Conservation (phyloP, 176 grass and related monocot species). For the Carex scoparia region DNA sequence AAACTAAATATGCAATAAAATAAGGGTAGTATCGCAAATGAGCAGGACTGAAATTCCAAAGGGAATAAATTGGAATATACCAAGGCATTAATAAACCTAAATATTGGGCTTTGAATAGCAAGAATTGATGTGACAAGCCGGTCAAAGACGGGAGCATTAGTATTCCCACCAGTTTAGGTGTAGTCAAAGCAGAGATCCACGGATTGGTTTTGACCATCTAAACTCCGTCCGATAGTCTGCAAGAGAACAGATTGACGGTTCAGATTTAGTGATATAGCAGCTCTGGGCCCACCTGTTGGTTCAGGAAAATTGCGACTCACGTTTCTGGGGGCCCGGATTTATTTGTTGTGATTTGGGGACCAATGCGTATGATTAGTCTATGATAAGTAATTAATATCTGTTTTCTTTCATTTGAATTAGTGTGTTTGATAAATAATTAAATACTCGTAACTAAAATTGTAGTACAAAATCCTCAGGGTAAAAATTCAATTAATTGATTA, state of each 20-base stretch:
- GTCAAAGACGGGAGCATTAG: constrained; percentile 38
- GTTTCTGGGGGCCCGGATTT: not conserved
- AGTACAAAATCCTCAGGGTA: not conserved
- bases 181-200: constrained; percentile 30
- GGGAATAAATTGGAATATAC: not conserved
- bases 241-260: not conserved
- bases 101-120: not conserved
- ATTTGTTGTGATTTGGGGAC: not conserved
- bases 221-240: not conserved
- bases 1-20: not conserved
- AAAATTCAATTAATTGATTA: not conserved
- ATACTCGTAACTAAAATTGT: not conserved
- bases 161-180: constrained; percentile 31
- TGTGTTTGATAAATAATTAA: not conserved
- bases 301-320: constrained; percentile 12
- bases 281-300: constrained; percentile 11
- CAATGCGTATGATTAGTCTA: constrained; percentile 4
- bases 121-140: constrained; percentile 23
- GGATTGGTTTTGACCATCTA: constrained; percentile 20
- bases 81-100: not conserved
- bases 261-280: not conserved
- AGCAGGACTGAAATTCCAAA: not conserved
- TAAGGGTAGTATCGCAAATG: not conserved
- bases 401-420: not conserved
- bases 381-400: not conserved